These are phyloP conservation scores for Podospora appendiculata DNA, from an alignment of 495 filamentous ascomycete genomes.

Conservation along the genomic window DNA sequence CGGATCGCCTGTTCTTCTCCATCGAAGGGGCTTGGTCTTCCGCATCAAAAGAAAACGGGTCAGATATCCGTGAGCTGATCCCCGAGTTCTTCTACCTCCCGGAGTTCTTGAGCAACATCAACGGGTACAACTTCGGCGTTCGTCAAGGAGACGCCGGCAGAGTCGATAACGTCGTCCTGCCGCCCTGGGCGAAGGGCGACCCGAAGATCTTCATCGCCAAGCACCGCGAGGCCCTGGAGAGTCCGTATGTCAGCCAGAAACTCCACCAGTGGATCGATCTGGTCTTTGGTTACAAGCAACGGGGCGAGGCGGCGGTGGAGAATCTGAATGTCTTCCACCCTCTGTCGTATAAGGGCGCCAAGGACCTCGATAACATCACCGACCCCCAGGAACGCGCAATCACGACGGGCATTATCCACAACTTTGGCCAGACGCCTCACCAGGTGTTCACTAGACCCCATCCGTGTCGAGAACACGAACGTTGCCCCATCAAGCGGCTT, in stretches of 20 bases:
- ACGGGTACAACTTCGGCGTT: conserved; percentile 85
- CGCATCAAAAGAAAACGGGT: conserved; percentile 81
- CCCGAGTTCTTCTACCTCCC: conserved; percentile 97
- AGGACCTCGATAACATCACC: conserved; percentile 83
- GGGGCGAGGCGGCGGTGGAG: conserved; percentile 86
- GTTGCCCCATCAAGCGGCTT: conserved; percentile 55
- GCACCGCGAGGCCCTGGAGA: conserved; percentile 88
- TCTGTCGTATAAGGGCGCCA: conserved; percentile 87
- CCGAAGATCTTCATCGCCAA: conserved; percentile 94
- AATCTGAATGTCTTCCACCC: conserved; percentile 93
- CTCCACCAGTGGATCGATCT: conserved; percentile 96
- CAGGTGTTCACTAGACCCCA: conserved; percentile 85
- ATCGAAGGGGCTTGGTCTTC: conserved; percentile 87
- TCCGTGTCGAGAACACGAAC: conserved; percentile 58
- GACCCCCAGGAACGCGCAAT: conserved; percentile 78
- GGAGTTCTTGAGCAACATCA: conserved; percentile 86
- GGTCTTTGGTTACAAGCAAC: conserved; percentile 91
- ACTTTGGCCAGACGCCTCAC: conserved; percentile 95
- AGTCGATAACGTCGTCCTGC: conserved; percentile 78
- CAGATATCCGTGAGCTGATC: conserved; percentile 86
- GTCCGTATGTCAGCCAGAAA: conserved; percentile 82
- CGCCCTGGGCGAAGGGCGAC: conserved; percentile 95
- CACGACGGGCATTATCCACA: conserved; percentile 93
- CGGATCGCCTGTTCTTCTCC: conserved; percentile 91
- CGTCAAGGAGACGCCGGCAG: conserved; percentile 70